These are phyloP conservation scores for Leccinum longicurvipes DNA, from an alignment of 768 basidiomycete species.

Conservation along the genomic window DNA sequence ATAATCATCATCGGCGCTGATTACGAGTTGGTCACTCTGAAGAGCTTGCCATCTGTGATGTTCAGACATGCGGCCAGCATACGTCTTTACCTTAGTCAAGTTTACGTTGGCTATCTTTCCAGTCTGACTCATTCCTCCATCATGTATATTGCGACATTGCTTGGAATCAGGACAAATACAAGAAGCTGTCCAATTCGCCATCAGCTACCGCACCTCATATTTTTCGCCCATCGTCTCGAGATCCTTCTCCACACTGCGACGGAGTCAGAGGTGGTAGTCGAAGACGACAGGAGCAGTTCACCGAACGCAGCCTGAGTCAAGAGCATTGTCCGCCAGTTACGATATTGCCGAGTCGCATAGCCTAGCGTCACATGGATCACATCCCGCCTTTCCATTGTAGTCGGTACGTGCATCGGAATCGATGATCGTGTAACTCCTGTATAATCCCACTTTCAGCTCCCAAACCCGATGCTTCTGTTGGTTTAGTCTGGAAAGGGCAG, in stretches of 20 bases:
- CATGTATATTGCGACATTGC: conserved; percentile 84
- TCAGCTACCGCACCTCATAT: conserved; percentile 83
- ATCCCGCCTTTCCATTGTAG: conserved; percentile 43
- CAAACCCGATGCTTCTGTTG: conserved; percentile 8
- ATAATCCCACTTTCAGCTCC: not conserved
- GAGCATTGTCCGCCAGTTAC: conserved; percentile 46
- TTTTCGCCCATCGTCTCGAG: conserved; percentile 91
- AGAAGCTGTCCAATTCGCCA: conserved; percentile 83
- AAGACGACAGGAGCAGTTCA: conserved; percentile 23
- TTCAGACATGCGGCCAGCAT: conserved; percentile 91
- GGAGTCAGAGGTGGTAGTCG: conserved; percentile 66
- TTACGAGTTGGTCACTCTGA: conserved; percentile 73
- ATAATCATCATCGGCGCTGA: conserved; percentile 97
- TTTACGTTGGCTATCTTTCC: not conserved
- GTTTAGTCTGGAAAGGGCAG: conserved; percentile 39
- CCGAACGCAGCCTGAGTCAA: conserved; percentile 21
- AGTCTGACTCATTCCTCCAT: conserved; percentile 94
- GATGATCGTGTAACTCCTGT: conserved; percentile 23
- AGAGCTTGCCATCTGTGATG: conserved; percentile 81
- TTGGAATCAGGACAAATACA: conserved; percentile 57
- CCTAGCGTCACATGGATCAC: conserved; percentile 37
- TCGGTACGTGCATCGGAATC: conserved; percentile 48
- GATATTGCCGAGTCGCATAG: conserved; percentile 5
- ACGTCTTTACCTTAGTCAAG: conserved; percentile 27
- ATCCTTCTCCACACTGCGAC: conserved; percentile 91